Base-by-base conservation (phyloP, 768 basidiomycete species). In the Psilocybe sp. region DNA sequence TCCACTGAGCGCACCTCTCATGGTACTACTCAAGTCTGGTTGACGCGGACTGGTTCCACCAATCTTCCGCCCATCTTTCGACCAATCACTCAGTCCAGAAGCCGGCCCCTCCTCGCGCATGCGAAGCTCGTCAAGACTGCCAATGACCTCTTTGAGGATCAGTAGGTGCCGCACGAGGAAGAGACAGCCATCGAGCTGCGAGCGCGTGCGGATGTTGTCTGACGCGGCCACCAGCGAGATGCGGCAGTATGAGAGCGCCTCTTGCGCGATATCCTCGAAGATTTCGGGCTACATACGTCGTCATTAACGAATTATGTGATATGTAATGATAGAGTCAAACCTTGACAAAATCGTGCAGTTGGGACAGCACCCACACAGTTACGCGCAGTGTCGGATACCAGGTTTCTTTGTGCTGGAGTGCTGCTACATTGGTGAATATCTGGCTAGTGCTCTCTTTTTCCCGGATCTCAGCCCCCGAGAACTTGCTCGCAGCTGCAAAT, bases 181-280 rank as follows among this genome's bases (percentile, higher is more conserved):
- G 12, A 98, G 72, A 16, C 84, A 77, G 0, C 85, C 90, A 56
- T 98, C 92, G 7, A 89, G 65, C 72, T 69, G 49, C 23, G 50
- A 41, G 43, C 77, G 79, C 28, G 61, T 50, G 18, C 78, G 74
- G 43, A 98, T 74, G 16, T 76, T 70, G n/a, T 86, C 78, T 0
- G 88, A 78, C 0, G 90, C 92, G 5, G 78, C 66, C 33, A 88
- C 74, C 3, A 98, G 78, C 0, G 95, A 96, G 51, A 86, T 78
- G 33, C 86, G 81, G 64, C 94, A 96, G 4, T 92, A 72, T 11
- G 79, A 75, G 31, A 97, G 77, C 0, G 95, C 92, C 69, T 98
- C 95, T 69, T 94, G 91, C 0, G 96, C 94, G 36, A 98, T 89
- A 64, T 99, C 97, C 59, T 94, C 89, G 51, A 97, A 99, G 50